Conservation (phyloP, 2,329 filamentous ascomycete genomes). For the Aspergillus flavus region DNA sequence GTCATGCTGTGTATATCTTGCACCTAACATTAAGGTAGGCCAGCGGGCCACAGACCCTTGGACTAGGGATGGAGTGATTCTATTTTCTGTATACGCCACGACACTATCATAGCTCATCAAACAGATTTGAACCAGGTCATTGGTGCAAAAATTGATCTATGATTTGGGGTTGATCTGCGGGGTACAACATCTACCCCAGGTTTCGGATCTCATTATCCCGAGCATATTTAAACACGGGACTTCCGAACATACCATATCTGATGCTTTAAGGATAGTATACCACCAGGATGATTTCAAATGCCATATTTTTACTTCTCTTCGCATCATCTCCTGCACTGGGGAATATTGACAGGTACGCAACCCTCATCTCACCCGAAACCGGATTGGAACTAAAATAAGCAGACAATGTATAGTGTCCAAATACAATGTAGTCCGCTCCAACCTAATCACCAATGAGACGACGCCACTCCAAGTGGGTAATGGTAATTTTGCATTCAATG, state of each 20-base stretch:
- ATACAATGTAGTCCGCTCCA: conserved; percentile 17
- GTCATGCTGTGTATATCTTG: too few relatives aligned
- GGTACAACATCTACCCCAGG: not conserved
- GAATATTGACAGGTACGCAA: conserved; percentile 4
- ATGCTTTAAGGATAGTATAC: not conserved
- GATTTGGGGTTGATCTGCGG: not conserved
- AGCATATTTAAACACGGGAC: not conserved
- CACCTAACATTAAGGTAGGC: too few relatives aligned
- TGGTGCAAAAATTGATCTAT: not conserved
- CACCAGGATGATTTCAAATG: not conserved
- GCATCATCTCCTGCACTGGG: not conserved
- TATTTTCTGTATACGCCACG: too few relatives aligned
- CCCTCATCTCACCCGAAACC: not conserved
- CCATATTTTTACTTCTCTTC: not conserved
- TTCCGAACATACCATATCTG: not conserved
- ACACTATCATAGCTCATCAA: not conserved
- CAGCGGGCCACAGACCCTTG: too few relatives aligned
- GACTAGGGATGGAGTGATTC: too few relatives aligned
- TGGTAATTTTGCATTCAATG: conserved; percentile 20
- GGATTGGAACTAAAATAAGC: not conserved
- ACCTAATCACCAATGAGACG: conserved; percentile 16
- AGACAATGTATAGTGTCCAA: conserved; percentile 13
- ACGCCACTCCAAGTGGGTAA: conserved; percentile 21
- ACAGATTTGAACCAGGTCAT: not conserved
- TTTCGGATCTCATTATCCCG: not conserved